Evolutionary conservation across 2,329 filamentous ascomycete genomes (phyloP).

Genomic region (Neonectria punicea): DNA sequence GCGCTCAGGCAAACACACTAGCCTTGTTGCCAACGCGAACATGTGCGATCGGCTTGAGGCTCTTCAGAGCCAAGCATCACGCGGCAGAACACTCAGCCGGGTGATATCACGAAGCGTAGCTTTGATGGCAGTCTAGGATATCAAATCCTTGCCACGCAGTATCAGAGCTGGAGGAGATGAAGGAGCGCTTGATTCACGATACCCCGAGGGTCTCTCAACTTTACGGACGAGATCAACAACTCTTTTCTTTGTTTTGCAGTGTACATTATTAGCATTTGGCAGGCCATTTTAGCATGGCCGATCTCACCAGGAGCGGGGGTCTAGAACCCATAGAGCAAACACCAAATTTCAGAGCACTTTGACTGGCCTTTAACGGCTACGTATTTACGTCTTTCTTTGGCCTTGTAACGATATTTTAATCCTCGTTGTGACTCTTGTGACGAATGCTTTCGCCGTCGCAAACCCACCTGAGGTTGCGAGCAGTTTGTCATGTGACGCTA

Average conservation of each 20-base stretch:
- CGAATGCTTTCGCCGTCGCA: neutral
- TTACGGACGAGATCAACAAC: neutral
- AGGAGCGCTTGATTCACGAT: neutral
- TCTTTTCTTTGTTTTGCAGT: constrained; percentile 16
- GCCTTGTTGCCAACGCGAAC: neutral
- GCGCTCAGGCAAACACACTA: neutral
- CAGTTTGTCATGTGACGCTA: neutral
- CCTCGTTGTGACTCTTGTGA: neutral
- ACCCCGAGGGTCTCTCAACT: constrained; percentile 1
- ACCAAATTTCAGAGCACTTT: constrained; percentile 13
- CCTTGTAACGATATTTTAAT: neutral
- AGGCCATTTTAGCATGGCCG: neutral
- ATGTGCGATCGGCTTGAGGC: neutral
- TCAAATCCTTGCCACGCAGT: neutral
- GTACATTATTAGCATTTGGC: neutral
- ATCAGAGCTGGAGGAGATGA: constrained; percentile 12
- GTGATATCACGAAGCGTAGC: constrained; percentile 19
- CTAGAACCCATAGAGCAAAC: neutral
- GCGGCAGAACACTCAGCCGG: constrained; percentile 21
- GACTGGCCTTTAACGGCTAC: constrained; percentile 7
- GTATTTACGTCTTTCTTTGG: neutral
- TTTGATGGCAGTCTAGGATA: constrained; percentile 33
- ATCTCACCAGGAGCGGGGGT: neutral
- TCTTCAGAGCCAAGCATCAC: constrained; percentile 12
- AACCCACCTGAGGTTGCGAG: neutral